These are phyloP conservation scores for Trichaptum fuscoviolaceum DNA, from an alignment of 768 basidiomycete genomes.

Conservation along the genomic window DNA sequence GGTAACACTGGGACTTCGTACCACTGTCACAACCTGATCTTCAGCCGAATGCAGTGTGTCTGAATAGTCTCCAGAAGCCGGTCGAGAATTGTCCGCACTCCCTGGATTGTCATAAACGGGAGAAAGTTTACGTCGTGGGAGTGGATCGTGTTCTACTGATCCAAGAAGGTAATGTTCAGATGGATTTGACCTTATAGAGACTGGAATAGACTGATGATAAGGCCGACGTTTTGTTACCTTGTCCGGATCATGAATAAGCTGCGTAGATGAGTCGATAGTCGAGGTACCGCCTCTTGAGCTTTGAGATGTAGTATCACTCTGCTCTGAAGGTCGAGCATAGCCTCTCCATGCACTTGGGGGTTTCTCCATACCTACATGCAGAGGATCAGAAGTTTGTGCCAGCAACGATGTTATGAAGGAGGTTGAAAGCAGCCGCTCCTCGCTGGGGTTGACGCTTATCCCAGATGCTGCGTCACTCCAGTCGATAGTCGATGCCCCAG, in stretches of 20 bases:
- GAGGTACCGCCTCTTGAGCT: not conserved
- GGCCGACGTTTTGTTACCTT: not conserved
- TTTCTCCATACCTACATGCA: not conserved
- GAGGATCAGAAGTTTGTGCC: not conserved
- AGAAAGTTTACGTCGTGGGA: not conserved
- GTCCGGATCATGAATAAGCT: not conserved
- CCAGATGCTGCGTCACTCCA: conserved; percentile 61
- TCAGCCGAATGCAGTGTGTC: not conserved
- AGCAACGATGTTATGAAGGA: conserved; percentile 57
- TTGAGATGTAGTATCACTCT: not conserved
- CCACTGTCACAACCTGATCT: not conserved
- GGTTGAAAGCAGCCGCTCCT: conserved; percentile 54
- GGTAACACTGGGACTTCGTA: not conserved
- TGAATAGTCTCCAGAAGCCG: not conserved
- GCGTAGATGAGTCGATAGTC: not conserved
- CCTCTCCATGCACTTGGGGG: not conserved
- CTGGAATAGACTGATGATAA: not conserved
- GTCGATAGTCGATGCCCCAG: conserved; percentile 25
- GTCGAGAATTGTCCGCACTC: not conserved
- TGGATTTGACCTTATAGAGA: not conserved
- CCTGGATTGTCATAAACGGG: not conserved
- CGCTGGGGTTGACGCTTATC: conserved; percentile 50
- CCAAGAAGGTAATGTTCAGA: not conserved
- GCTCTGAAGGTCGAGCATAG: not conserved
- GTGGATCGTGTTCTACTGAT: not conserved